Evolutionary conservation across 441 rosid genomes (phyloP).

Genomic region (Gossypium trilobum): DNA sequence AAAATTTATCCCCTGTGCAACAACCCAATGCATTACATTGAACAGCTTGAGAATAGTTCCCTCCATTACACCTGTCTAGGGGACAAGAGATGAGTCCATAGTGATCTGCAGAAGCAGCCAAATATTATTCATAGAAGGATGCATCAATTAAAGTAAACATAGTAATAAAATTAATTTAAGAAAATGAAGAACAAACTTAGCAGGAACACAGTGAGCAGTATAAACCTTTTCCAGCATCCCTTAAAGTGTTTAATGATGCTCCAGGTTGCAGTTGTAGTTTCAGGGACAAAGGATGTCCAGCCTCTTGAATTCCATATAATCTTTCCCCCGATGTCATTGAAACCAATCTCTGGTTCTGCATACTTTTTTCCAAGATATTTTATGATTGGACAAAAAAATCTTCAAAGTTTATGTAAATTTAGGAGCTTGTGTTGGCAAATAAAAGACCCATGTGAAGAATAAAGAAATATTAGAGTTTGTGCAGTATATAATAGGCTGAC

Average conservation of each 20-base stretch:
- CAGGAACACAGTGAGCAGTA: not conserved
- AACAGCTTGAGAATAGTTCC: slow-evolving; percentile 23
- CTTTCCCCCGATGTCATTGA: slow-evolving; percentile 15
- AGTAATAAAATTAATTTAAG: not conserved
- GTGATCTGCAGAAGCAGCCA: slow-evolving; percentile 32
- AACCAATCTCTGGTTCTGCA: slow-evolving; percentile 37
- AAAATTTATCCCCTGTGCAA: slow-evolving; percentile 22
- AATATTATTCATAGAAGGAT: not conserved
- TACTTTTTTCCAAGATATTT: slow-evolving; percentile 1
- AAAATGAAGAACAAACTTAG: slow-evolving; percentile 12
- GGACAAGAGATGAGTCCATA: slow-evolving; percentile 22
- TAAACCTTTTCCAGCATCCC: slow-evolving; percentile 38
- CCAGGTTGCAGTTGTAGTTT: slow-evolving; percentile 8
- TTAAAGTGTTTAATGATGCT: slow-evolving; percentile 18
- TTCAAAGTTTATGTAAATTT: not conserved
- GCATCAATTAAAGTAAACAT: not conserved
- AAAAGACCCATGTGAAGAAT: not conserved
- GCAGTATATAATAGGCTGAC: not conserved
- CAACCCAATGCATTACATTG: slow-evolving; percentile 20
- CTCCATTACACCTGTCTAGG: slow-evolving; percentile 20
- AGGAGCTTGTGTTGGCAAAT: not conserved
- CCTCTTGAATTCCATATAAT: slow-evolving; percentile 21
- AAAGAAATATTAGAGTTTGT: slow-evolving; percentile 1
- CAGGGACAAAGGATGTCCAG: slow-evolving; percentile 25
- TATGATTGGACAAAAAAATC: not conserved